Evolutionary conservation across 371 early-diverging fungal species (phyloP), one percentile per base, ranked within the genome.

Genomic region (Mucor saturninus): DNA sequence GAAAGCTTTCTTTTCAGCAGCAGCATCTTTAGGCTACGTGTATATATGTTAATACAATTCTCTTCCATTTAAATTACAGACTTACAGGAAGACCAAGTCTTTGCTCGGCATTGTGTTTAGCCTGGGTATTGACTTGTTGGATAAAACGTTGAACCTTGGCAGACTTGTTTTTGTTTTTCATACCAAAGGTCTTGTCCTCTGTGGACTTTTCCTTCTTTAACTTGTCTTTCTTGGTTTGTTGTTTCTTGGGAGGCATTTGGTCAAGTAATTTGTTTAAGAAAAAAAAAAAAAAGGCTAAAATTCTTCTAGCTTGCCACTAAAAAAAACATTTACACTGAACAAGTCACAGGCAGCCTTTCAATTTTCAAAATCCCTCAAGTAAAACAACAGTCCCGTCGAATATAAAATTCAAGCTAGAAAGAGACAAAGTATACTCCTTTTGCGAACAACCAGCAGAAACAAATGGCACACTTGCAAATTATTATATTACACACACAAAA

Each of bases 121-220:
- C 96, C 80, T 95, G 95, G 64, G 80, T 77, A 69, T 95, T 83
- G 32, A 98, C 92, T 70, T 94, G 93, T 73, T 95, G 89, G 60
- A 99, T 92, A 84, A 93, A 95, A 62, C 90, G 87, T 13, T 83
- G 81, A 42, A 95, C 94, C 77, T 96, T 95, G 60, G 83, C 85
- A 28, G 93, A 92, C 66, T 91, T 94, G 76, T 95, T 95, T 79
- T 94, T 98, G 83, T 98, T 97, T 76, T 99, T 99, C 66, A 98
- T 86, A 59, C 99, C 98, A 81, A 98, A 98, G 54, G 98, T 96
- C 85, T 97, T 96, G 80, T 98, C 99, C 65, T 98, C 99, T 56
- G 92, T 87, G 53, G 83, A 74, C 87, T 98, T 95, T 56, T 83
- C 81, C 77, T 93, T 93, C 50, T 84, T 89, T 71, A 84, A 90